phyloP scores from a whole-genome alignment of 495 filamentous ascomycete species.

The Aspergillus diversus region DNA sequence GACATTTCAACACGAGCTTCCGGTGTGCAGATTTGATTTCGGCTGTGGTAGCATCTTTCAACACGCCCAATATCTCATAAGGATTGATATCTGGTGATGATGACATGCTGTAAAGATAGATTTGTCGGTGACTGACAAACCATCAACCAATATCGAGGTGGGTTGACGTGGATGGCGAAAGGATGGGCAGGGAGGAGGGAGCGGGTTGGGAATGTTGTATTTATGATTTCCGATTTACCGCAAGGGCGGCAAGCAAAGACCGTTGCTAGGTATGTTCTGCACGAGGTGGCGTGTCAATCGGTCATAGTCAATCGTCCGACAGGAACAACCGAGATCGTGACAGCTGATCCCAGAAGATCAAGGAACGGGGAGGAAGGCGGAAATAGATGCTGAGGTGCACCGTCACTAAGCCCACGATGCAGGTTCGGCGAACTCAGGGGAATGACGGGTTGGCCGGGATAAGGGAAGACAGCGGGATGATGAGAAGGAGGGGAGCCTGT shows the following conservation, averaged over 20 bases:
- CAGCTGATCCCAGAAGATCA: background rate
- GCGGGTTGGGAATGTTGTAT: background rate
- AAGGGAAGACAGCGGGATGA: background rate
- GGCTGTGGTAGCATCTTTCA: slow-evolving; percentile 70
- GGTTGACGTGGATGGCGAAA: slow-evolving; percentile 14
- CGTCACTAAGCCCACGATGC: background rate
- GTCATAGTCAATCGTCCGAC: background rate
- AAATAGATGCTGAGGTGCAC: background rate
- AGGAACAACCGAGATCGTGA: background rate
- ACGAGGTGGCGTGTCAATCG: slow-evolving; percentile 2
- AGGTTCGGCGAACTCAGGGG: slow-evolving; percentile 3
- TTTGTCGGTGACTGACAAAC: slow-evolving; percentile 17
- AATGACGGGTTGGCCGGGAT: background rate
- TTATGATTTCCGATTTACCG: background rate
- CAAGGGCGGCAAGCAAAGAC: background rate
- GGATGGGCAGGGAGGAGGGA: slow-evolving; percentile 8
- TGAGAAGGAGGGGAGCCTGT: background rate
- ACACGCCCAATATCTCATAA: slow-evolving; percentile 78
- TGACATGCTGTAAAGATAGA: slow-evolving; percentile 53
- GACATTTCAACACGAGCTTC: slow-evolving; percentile 90
- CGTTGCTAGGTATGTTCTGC: background rate
- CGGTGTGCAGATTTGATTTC: slow-evolving; percentile 83
- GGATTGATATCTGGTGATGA: slow-evolving; percentile 72
- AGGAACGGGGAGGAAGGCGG: background rate
- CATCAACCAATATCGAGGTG: slow-evolving; percentile 13